Conservation (phyloP, 352 stramenopile genomes). For the Halophytophthora polymorphica region DNA sequence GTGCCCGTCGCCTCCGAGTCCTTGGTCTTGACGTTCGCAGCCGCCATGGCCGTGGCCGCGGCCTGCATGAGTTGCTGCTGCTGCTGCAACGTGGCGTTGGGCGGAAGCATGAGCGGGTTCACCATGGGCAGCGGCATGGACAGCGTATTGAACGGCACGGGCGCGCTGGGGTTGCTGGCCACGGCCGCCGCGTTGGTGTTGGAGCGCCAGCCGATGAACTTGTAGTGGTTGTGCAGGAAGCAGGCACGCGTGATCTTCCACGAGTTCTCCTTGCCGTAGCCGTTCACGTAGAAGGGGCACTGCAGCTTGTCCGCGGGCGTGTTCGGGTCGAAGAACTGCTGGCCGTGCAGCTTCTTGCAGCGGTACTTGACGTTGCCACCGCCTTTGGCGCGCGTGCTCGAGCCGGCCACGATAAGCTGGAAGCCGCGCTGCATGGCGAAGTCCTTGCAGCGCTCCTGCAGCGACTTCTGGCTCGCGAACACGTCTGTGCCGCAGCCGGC, state of each 20-base stretch:
- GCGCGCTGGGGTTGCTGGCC: background rate
- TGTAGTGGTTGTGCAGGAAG: conserved; percentile 84
- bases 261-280: conserved; percentile 52
- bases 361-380: conserved; percentile 82
- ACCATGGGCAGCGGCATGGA: background rate
- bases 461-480: conserved; percentile 52
- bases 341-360: conserved; percentile 77
- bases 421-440: conserved; percentile 75
- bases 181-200: background rate
- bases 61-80: conserved; percentile 1
- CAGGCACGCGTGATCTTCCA: conserved; percentile 80
- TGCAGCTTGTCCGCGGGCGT: conserved; percentile 47
- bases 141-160: background rate
- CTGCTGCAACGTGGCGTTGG: background rate
- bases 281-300: conserved; percentile 82
- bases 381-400: conserved; percentile 61
- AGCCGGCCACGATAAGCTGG: conserved; percentile 64
- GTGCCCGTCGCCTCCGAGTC: background rate
- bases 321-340: conserved; percentile 70
- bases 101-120: background rate
- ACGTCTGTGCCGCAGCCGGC: conserved; percentile 54
- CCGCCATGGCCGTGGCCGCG: conserved; percentile 3
- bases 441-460: conserved; percentile 78
- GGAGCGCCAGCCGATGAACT: conserved; percentile 69
- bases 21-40: background rate